phyloP scores from a whole-genome alignment of 2,329 filamentous ascomycete species.

The Beauveria varroae region DNA sequence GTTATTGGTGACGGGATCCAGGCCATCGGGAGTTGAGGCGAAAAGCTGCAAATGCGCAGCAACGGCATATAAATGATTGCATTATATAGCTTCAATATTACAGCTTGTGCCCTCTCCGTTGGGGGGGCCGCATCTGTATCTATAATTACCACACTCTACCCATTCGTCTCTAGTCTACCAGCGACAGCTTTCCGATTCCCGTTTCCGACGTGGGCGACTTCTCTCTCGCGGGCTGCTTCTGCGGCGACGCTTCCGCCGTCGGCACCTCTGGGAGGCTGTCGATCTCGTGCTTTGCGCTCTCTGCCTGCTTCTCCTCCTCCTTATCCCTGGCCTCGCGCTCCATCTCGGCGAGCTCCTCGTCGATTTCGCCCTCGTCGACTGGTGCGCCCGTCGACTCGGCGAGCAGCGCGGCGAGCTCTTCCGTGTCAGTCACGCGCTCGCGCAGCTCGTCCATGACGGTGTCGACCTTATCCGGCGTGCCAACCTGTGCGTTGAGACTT shows the following conservation, averaged over 20 bases:
- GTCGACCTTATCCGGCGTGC: constrained; percentile 68
- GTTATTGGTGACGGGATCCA: neutral
- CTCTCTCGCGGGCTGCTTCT: constrained; percentile 16
- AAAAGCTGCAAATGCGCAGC: neutral
- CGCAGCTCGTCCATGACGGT: constrained; percentile 66
- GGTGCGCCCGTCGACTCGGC: constrained; percentile 48
- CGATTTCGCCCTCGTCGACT: constrained; percentile 76
- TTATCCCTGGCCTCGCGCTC: constrained; percentile 51
- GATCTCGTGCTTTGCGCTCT: constrained; percentile 42
- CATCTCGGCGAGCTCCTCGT: constrained; percentile 77
- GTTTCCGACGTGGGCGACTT: constrained; percentile 30
- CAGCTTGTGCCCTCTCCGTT: neutral
- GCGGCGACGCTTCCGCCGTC: constrained; percentile 22
- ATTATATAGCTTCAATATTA: constrained; percentile 7
- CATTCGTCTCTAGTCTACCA: constrained; percentile 13
- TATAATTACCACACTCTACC: neutral
- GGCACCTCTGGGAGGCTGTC: constrained; percentile 40
- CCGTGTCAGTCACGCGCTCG: constrained; percentile 72
- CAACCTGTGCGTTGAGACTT: constrained; percentile 67
- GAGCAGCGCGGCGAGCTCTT: constrained; percentile 75
- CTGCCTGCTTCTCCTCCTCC: constrained; percentile 41
- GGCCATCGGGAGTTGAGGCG: no score
- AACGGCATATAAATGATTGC: neutral
- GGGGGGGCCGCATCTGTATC: neutral
- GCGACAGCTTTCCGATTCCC: constrained; percentile 26